Evolutionary conservation across 2,329 filamentous ascomycete genomes (phyloP).

Genomic region (Aureobasidium sp.): DNA sequence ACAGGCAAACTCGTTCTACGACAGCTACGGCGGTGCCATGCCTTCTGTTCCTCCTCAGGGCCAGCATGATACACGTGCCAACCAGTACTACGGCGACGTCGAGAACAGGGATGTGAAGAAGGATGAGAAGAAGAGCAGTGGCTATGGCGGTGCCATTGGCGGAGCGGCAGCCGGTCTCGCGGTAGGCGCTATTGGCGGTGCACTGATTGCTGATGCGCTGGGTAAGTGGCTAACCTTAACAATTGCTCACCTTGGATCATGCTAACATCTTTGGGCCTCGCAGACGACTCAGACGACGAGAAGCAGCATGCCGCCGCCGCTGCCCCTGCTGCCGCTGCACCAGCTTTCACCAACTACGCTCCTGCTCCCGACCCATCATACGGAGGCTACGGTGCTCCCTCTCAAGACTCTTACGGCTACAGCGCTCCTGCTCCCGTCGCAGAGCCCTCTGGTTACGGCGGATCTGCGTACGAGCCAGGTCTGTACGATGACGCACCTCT

Average conservation of each 20-base stretch:
- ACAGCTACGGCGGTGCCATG: constrained; percentile 10
- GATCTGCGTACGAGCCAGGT: constrained; percentile 10
- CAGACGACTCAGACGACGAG: constrained; percentile 28
- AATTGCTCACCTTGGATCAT: background rate
- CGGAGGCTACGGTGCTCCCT: background rate
- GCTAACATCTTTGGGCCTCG: constrained; percentile 17
- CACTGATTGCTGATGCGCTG: constrained; percentile 46
- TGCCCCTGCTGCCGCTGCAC: background rate
- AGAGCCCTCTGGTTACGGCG: constrained; percentile 8
- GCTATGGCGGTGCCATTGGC: constrained; percentile 33
- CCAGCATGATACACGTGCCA: constrained; percentile 17
- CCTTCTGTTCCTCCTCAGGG: constrained; percentile 16
- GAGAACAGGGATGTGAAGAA: constrained; percentile 25
- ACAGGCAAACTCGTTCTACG: constrained; percentile 2
- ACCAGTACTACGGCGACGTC: constrained; percentile 16
- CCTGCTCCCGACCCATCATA: constrained; percentile 4
- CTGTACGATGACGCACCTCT: constrained; percentile 12
- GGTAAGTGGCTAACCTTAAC: constrained; percentile 36
- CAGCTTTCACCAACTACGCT: constrained; percentile 1
- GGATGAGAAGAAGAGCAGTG: constrained; percentile 38
- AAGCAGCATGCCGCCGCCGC: constrained; percentile 15
- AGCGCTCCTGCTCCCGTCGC: constrained; percentile 17
- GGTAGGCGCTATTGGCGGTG: constrained; percentile 48
- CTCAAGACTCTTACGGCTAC: constrained; percentile 10
- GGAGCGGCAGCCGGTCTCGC: constrained; percentile 51